These are phyloP conservation scores for Hansfordia pulvinata DNA, from an alignment of 2,329 filamentous ascomycete genomes.

Conservation along the genomic window DNA sequence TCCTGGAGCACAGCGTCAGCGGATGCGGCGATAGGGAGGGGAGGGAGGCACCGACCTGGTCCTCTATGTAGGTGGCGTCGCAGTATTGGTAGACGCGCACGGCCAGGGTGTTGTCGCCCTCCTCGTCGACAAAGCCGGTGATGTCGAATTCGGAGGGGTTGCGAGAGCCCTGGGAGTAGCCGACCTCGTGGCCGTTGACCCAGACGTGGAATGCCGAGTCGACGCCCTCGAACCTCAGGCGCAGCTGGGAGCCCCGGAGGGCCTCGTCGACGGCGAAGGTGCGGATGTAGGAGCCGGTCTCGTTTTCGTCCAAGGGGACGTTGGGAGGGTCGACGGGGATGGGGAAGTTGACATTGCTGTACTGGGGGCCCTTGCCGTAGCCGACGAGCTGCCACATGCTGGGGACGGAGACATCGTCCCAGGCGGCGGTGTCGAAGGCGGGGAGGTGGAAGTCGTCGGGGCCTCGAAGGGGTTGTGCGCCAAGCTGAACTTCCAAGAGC, in stretches of 20 bases:
- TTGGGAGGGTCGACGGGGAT: constrained; percentile 50
- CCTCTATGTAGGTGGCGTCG: constrained; percentile 48
- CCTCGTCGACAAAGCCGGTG: constrained; percentile 24
- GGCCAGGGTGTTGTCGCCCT: constrained; percentile 31
- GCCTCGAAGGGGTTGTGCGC: constrained; percentile 24
- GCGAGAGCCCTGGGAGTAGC: constrained; percentile 47
- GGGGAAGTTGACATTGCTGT: constrained; percentile 56
- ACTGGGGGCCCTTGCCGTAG: constrained; percentile 49
- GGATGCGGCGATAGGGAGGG: neutral
- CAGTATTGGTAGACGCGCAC: constrained; percentile 49
- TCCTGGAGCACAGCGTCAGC: constrained; percentile 20
- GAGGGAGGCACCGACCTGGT: constrained; percentile 20
- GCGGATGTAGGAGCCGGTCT: constrained; percentile 36
- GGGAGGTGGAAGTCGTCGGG: constrained; percentile 16
- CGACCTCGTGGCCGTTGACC: constrained; percentile 44
- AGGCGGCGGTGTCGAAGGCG: constrained; percentile 16
- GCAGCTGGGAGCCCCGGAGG: constrained; percentile 27
- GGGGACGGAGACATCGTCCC: constrained; percentile 45
- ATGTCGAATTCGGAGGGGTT: constrained; percentile 52
- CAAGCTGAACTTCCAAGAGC: constrained; percentile 32
- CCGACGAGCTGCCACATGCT: constrained; percentile 62
- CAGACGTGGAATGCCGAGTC: constrained; percentile 49
- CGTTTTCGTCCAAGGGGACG: constrained; percentile 39
- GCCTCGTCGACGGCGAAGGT: constrained; percentile 30
- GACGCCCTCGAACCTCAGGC: constrained; percentile 48